Conservation (phyloP, 192 early-diverging fungal species). For the Backusella circina region DNA sequence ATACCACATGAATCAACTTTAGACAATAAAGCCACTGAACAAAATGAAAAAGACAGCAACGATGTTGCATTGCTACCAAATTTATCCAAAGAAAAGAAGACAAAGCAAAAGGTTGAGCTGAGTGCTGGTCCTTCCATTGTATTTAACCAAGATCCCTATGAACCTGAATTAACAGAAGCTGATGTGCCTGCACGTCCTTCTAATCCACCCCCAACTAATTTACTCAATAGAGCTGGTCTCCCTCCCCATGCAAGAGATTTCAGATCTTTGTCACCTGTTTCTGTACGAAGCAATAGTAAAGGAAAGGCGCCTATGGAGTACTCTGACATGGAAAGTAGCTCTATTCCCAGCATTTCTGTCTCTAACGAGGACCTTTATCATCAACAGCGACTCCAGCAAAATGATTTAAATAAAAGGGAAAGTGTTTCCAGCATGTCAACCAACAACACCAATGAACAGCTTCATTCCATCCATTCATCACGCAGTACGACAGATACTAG, state of each 20-base stretch:
- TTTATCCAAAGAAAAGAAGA: not conserved
- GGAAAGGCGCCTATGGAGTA: conserved; percentile 6
- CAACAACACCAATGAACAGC: conserved; percentile 6
- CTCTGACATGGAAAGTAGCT: conserved; percentile 4
- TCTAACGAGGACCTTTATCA: not conserved
- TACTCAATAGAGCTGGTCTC: conserved; percentile 3
- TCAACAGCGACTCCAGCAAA: not conserved
- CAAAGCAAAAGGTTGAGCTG: not conserved
- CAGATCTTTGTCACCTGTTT: not conserved
- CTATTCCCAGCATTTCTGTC: not conserved
- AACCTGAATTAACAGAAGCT: not conserved
- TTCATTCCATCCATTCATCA: conserved; percentile 2
- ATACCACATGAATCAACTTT: not conserved
- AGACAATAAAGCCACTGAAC: not conserved
- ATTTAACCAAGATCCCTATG: conserved; percentile 5
- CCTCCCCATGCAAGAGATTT: not conserved
- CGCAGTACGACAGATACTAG: not conserved
- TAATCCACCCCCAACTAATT: not conserved
- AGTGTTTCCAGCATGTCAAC: conserved; percentile 17
- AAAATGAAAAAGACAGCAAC: not conserved
- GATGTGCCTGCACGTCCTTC: conserved; percentile 10
- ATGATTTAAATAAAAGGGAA: not conserved
- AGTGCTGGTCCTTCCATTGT: not conserved
- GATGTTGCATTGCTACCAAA: not conserved
- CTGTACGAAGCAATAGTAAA: conserved; percentile 3